Evolutionary conservation across 768 basidiomycete genomes (phyloP).

Genomic region (Cystofilobasidium bisporidii): DNA sequence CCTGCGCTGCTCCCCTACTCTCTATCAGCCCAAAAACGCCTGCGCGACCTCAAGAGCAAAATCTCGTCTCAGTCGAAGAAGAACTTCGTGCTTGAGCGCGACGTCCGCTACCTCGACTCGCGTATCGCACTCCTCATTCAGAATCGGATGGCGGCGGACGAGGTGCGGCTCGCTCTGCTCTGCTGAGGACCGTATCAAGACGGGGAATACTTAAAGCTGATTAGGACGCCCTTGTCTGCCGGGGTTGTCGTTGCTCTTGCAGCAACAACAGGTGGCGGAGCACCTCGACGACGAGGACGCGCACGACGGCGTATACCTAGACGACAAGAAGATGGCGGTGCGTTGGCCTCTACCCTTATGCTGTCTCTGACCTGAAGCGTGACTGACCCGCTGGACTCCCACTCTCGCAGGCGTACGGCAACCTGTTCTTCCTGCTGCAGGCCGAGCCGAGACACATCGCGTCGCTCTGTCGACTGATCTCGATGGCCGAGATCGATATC

Average conservation of each 20-base stretch:
- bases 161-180: conserved; percentile 47
- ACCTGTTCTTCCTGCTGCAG: conserved; percentile 96
- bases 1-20: background rate
- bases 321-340: conserved; percentile 68
- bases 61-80: conserved; percentile 99
- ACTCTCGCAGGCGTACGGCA: conserved; percentile 79
- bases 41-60: conserved; percentile 88
- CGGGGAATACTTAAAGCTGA: no score
- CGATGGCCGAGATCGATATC: conserved; percentile 92
- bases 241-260: no score
- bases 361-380: background rate
- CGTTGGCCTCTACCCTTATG: background rate
- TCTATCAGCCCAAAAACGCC: conserved; percentile 77
- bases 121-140: conserved; percentile 95
- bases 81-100: conserved; percentile 97
- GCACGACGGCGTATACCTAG: conserved; percentile 81
- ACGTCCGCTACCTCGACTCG: conserved; percentile 95
- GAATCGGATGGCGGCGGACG: conserved; percentile 93
- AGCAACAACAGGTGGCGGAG: conserved; percentile 92
- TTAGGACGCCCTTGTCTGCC: no score
- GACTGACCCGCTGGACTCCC: background rate
- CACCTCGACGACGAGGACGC: conserved; percentile 94
- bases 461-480: conserved; percentile 89
- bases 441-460: conserved; percentile 97
- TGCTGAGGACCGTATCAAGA: no score